phyloP scores from a whole-genome alignment of 2,329 filamentous ascomycete species.

The Botrytis pseudocinerea region DNA sequence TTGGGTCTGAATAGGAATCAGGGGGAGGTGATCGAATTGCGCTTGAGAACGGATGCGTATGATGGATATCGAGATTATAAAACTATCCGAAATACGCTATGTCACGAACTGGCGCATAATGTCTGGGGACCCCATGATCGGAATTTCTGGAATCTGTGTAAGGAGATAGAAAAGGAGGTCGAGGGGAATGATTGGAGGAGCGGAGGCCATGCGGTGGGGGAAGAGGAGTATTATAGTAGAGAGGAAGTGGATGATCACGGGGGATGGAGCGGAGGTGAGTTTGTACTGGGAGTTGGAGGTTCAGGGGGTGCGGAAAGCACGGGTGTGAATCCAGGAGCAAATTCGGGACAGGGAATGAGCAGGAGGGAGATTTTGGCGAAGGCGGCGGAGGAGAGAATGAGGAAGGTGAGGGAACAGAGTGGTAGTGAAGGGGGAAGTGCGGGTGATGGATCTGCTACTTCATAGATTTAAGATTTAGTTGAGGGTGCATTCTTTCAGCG shows the following conservation, averaged over 20 bases:
- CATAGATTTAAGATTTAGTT: background rate
- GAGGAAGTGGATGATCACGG: constrained; percentile 65
- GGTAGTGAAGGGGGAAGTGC: background rate
- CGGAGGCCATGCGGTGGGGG: constrained; percentile 64
- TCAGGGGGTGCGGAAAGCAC: constrained; percentile 45
- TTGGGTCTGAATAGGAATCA: constrained; percentile 84
- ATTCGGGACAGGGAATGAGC: constrained; percentile 50
- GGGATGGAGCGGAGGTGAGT: constrained; percentile 78
- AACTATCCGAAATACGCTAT: constrained; percentile 86
- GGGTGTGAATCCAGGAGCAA: constrained; percentile 27
- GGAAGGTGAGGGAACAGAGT: constrained; percentile 36
- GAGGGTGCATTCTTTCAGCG: background rate
- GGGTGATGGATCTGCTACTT: constrained; percentile 3
- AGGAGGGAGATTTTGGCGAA: constrained; percentile 73
- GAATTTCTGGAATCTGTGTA: constrained; percentile 86
- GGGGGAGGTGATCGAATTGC: constrained; percentile 87
- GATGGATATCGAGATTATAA: constrained; percentile 93
- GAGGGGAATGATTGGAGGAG: constrained; percentile 75
- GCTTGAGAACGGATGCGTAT: constrained; percentile 88
- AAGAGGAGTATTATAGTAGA: constrained; percentile 54
- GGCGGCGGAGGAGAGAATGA: constrained; percentile 63
- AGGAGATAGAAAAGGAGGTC: constrained; percentile 85
- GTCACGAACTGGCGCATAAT: constrained; percentile 94
- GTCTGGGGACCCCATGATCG: constrained; percentile 81
- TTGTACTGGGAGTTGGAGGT: constrained; percentile 63